Conservation (phyloP, 768 basidiomycete species). For the Leccinum olivaceopallidum region DNA sequence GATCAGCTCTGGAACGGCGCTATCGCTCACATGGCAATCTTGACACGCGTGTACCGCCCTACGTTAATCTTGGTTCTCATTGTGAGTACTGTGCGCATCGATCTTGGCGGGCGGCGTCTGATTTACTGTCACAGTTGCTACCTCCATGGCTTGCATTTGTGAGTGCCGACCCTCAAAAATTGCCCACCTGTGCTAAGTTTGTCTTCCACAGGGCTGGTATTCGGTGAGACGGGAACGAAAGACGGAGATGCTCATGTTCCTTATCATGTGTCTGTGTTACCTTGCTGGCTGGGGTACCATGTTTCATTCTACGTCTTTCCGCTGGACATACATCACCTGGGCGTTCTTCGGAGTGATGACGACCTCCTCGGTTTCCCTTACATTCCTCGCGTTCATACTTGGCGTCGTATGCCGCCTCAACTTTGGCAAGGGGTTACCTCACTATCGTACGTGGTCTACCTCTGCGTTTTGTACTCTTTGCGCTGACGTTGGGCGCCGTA, state of each 20-base stretch:
- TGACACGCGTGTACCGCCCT: constrained; percentile 50
- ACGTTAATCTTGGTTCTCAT: constrained; percentile 55
- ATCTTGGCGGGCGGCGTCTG: constrained; percentile 1
- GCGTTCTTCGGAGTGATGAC: constrained; percentile 70
- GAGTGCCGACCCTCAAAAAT: constrained; percentile 16
- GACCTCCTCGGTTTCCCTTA: constrained; percentile 56
- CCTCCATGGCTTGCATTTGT: constrained; percentile 70
- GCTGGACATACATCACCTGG: constrained; percentile 77
- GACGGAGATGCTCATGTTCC: constrained; percentile 60
- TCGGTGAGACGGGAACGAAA: constrained; percentile 67
- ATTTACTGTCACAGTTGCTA: constrained; percentile 44
- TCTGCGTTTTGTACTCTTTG: not conserved
- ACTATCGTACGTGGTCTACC: constrained; percentile 52
- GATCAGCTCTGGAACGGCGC: constrained; percentile 72
- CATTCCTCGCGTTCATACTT: constrained; percentile 37
- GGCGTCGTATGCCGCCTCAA: constrained; percentile 70
- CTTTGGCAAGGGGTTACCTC: constrained; percentile 73
- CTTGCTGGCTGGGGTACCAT: constrained; percentile 69
- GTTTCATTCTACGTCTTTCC: constrained; percentile 72
- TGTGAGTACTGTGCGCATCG: constrained; percentile 43
- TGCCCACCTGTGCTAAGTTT: not conserved
- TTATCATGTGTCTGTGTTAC: constrained; percentile 59
- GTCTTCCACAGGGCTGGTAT: constrained; percentile 63
- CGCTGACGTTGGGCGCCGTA: constrained; percentile 25
- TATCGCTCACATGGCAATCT: constrained; percentile 54